These are phyloP conservation scores for Chaetomium sp. DNA, from an alignment of 2,329 filamentous ascomycete genomes.

Conservation along the genomic window DNA sequence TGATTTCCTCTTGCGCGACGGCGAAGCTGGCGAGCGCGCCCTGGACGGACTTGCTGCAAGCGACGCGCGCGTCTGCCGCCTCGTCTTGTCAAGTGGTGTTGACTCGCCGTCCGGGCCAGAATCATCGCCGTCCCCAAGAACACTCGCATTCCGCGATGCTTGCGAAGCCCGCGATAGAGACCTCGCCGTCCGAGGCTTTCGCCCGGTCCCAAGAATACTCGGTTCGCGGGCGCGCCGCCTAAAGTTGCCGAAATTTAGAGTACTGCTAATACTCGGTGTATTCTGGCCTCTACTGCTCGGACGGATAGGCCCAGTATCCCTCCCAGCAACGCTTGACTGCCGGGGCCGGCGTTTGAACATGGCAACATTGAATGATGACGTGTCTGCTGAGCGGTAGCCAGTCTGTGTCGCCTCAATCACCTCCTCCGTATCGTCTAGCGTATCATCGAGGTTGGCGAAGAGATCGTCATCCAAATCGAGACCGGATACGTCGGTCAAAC, in stretches of 20 bases:
- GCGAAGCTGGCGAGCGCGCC: slow-evolving; percentile 31
- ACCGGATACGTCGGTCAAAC: slow-evolving; percentile 47
- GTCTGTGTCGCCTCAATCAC: slow-evolving; percentile 35
- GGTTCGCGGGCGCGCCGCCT: slow-evolving; percentile 60
- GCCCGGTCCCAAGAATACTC: slow-evolving; percentile 60
- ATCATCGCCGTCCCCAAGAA: slow-evolving; percentile 35
- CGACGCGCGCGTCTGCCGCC: slow-evolving; percentile 29
- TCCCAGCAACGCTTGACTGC: slow-evolving; percentile 54
- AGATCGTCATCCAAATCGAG: slow-evolving; percentile 52
- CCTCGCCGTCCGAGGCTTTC: slow-evolving; percentile 42
- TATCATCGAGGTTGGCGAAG: slow-evolving; percentile 51
- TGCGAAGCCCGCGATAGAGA: slow-evolving; percentile 33
- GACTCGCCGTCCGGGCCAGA: slow-evolving; percentile 38
- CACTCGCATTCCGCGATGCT: slow-evolving; percentile 26
- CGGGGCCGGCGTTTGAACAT: slow-evolving; percentile 51
- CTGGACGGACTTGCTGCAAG: slow-evolving; percentile 2
- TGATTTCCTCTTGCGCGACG: slow-evolving; percentile 60
- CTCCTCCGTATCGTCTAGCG: slow-evolving; percentile 41
- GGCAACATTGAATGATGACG: slow-evolving; percentile 51
- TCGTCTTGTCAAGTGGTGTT: slow-evolving; percentile 33
- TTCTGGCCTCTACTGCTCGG: slow-evolving; percentile 54
- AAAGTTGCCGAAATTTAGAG: slow-evolving; percentile 60
- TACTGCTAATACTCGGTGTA: slow-evolving; percentile 52
- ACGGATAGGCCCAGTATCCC: slow-evolving; percentile 55
- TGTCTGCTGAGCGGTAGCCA: slow-evolving; percentile 46